A percentile compares a stretch with the other conserved stretches of the same genome.
These are phyloP conservation scores for Cicer pinnatifidum DNA, from an alignment of 306 rosid genomes.

Conservation along the genomic window DNA sequence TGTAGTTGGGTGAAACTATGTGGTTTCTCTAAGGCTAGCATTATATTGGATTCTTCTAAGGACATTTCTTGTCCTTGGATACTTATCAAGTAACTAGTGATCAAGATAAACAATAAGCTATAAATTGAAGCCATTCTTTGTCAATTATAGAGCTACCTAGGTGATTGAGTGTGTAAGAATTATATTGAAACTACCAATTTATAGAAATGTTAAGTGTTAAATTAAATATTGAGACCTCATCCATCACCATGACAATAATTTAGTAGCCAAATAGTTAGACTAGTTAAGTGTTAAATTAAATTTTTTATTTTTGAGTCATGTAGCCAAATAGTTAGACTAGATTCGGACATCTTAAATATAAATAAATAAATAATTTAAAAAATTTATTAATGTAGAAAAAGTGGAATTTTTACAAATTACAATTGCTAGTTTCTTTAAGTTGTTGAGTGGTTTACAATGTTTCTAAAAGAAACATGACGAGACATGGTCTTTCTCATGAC, in stretches of 20 bases:
- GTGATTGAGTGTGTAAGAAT: not conserved
- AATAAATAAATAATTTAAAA: too few relatives aligned
- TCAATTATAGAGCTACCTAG: not conserved
- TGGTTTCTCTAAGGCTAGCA: not conserved
- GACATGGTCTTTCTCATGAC: not conserved
- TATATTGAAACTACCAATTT: not conserved
- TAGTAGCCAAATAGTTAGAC: too few relatives aligned
- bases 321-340: too few relatives aligned
- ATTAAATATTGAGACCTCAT: not conserved
- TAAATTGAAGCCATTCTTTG: conserved; percentile 16
- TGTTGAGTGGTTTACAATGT: not conserved
- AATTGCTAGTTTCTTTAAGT: not conserved
- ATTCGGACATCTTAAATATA: too few relatives aligned
- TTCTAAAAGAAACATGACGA: not conserved
- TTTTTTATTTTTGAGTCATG: too few relatives aligned
- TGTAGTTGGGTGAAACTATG: conserved; percentile 47
- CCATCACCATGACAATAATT: not conserved
- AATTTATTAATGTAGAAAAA: not conserved
- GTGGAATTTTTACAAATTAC: not conserved
- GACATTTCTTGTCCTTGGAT: not conserved
- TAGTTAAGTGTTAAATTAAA: not conserved
- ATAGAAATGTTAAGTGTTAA: not conserved
- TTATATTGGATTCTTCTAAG: conserved; percentile 17
- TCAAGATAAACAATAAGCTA: not conserved
- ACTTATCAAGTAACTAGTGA: not conserved